phyloP scores from a whole-genome alignment of 179 eudicot genomes.

The Spergularia azorica region DNA sequence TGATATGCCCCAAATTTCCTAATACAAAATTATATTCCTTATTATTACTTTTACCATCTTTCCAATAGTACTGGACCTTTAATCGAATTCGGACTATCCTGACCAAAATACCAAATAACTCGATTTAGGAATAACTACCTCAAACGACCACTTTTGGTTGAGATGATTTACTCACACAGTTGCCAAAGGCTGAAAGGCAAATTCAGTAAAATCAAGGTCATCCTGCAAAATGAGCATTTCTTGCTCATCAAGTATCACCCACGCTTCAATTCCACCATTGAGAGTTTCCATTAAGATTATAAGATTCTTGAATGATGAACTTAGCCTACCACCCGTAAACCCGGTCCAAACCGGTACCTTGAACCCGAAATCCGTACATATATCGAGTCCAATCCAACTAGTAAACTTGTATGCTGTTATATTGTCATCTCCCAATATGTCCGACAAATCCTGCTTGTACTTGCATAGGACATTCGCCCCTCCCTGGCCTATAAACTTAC shows the following conservation, averaged over 20 bases:
- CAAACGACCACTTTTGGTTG: too few species aligned
- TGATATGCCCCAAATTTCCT: too few species aligned
- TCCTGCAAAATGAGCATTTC: conserved; percentile 28
- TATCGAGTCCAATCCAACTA: conserved; percentile 27
- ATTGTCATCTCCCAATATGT: background rate
- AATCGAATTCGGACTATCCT: too few species aligned
- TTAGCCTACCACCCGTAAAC: conserved; percentile 3
- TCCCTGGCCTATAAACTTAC: conserved; percentile 9
- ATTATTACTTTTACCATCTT: too few species aligned
- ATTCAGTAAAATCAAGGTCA: conserved; percentile 25
- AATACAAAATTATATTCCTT: too few species aligned
- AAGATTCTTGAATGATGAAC: conserved; percentile 1
- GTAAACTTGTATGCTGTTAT: conserved; percentile 9
- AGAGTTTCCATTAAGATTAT: background rate
- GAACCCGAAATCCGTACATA: conserved; percentile 28
- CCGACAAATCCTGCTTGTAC: conserved; percentile 4
- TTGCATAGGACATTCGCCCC: conserved; percentile 15
- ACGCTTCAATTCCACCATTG: conserved; percentile 25
- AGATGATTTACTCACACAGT: too few species aligned
- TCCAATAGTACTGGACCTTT: too few species aligned
- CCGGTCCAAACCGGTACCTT: conserved; percentile 28
- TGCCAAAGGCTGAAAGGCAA: conserved; percentile 17
- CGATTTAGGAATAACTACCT: too few species aligned
- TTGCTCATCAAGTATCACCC: conserved; percentile 28
- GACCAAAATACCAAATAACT: too few species aligned